A percentile compares a stretch with the other conserved stretches of the same genome.
phyloP scores from a whole-genome alignment of 2,329 filamentous ascomycete species.

The Elsinoe arachidis region DNA sequence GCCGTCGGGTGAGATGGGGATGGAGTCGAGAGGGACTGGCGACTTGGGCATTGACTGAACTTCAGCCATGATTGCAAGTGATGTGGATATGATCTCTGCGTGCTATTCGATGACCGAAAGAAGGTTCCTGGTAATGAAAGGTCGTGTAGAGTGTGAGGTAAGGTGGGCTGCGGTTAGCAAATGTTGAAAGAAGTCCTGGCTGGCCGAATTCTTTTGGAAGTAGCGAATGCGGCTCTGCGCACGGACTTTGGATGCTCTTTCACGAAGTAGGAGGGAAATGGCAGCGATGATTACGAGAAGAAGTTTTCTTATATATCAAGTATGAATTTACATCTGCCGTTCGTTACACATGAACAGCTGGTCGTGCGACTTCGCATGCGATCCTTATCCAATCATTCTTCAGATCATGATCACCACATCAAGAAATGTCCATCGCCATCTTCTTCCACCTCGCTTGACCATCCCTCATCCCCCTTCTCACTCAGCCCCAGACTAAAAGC shows the following conservation, averaged over 20 bases:
- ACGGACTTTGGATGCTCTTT: neutral
- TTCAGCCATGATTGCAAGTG: conserved; percentile 26
- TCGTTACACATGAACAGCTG: too few species aligned
- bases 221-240: neutral
- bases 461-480: neutral
- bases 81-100: neutral
- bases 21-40: conserved; percentile 47
- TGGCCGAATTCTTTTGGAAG: conserved; percentile 7
- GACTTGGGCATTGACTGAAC: conserved; percentile 28
- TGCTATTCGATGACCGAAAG: neutral
- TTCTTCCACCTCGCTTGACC: neutral
- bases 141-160: neutral
- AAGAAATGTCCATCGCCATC: neutral
- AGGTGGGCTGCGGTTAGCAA: neutral
- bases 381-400: too few species aligned
- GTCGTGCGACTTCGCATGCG: too few species aligned
- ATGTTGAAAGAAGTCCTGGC: neutral
- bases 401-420: too few species aligned
- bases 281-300: neutral
- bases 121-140: neutral
- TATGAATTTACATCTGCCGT: neutral
- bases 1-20: conserved; percentile 45
- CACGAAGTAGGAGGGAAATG: neutral
- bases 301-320: neutral
- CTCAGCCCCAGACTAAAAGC: neutral